These are phyloP conservation scores for Zymoseptoria ardabiliae DNA, from an alignment of 2,329 filamentous ascomycete genomes.

Conservation along the genomic window DNA sequence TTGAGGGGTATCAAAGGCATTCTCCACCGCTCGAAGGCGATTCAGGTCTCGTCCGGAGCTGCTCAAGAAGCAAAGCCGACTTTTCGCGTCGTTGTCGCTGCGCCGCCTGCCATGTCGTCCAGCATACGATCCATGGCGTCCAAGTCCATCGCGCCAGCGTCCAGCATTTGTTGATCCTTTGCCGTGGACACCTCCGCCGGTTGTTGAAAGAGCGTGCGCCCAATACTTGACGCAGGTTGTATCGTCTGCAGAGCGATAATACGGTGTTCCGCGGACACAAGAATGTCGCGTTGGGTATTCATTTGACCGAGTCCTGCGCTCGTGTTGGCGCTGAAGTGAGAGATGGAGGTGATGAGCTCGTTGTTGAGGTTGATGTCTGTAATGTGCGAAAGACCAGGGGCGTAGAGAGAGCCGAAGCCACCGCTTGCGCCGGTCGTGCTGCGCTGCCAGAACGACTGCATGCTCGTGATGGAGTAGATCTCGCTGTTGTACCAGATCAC, in stretches of 20 bases:
- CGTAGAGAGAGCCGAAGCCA: constrained; percentile 32
- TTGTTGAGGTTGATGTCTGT: constrained; percentile 36
- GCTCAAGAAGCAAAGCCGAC: constrained; percentile 29
- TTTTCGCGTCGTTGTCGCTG: constrained; percentile 26
- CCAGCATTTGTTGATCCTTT: constrained; percentile 38
- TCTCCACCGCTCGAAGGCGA: background rate
- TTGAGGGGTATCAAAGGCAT: background rate
- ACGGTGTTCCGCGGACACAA: constrained; percentile 39
- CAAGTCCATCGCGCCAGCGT: constrained; percentile 40
- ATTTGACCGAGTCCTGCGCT: constrained; percentile 33
- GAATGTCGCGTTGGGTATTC: constrained; percentile 38
- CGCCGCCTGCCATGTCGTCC: constrained; percentile 27
- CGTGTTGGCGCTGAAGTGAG: constrained; percentile 34
- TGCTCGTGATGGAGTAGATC: constrained; percentile 39
- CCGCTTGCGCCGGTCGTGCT: constrained; percentile 26
- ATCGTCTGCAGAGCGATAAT: constrained; percentile 36
- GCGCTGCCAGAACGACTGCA: constrained; percentile 40
- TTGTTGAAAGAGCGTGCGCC: constrained; percentile 25
- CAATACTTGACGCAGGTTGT: constrained; percentile 15
- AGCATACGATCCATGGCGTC: constrained; percentile 43
- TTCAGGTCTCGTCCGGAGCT: background rate
- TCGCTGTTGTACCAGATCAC: constrained; percentile 41
- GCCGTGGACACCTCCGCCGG: constrained; percentile 9
- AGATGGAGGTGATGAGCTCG: constrained; percentile 38
- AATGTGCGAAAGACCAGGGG: constrained; percentile 35